Evolutionary conservation across 345 rosid genomes (phyloP), one percentile per base, ranked within the genome.

Genomic region (Pistacia atlantica): DNA sequence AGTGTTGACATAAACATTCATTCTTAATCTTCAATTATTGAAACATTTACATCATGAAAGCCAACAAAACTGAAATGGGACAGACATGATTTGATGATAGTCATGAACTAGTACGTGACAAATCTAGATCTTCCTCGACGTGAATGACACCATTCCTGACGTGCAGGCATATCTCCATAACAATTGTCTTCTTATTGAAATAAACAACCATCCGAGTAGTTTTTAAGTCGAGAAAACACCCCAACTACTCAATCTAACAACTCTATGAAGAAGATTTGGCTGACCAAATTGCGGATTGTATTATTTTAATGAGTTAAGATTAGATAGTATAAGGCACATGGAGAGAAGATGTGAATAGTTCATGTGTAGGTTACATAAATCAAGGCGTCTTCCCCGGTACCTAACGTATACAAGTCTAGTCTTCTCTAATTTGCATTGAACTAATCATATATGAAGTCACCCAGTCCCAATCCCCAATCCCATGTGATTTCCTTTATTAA

Each of bases 371-470:
- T 9, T 20, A 12, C 67, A 67, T 48, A n/a, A 76, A 76, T 76
- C 73, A 76, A 48, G 79, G 74, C 79, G 74, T 59, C 20, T 59
- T 69, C 74, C 46, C 74, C 73, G 78, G 49, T 54, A 63, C 77
- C 69, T 51, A 74, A 74, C 42, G 1, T 37, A 37, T 5, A 37
- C 42, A 37, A 37, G 42, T 37, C 6, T 4, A 42, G 7, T 42
- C 45, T 42, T 42, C 7, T 1, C 45, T 42, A 5, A 4, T 42
- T 42, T 42, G 45, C 45, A 5, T 42, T 42, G 7, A 42, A 42
- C 45, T 42, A 42, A 42, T 42, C 42, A 37, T 37, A 37, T 37
- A 37, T 5, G 5, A 37, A 2, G n/a, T 54, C 17, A 54, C 14
- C 59, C 59, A 60, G 2, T 22, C 35, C 25, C 0, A 22, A 22